Base-by-base conservation (phyloP, 2,329 filamentous ascomycete species). In the Gnomoniopsis sp. region DNA sequence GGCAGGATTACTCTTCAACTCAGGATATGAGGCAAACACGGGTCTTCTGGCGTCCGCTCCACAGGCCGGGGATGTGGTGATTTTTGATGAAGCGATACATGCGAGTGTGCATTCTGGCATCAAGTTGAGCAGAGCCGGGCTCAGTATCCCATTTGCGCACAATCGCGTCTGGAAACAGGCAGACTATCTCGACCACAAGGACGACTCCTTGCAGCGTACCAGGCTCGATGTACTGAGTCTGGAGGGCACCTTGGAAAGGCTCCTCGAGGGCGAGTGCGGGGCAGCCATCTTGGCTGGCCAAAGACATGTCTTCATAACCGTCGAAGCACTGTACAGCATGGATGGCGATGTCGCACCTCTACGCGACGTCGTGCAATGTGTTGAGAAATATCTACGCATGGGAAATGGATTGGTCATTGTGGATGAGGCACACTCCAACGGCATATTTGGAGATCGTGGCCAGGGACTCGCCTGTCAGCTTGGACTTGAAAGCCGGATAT, bases 71-170 rank as follows among this genome's bases (percentile, higher is more conserved):
- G 87, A 90, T 68, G 65, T 81, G 1, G 78, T 95, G 22, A 69
- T 95, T 0, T 88, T 90, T 64, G 90, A 93, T 59, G 88, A 88
- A 68, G 76, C 88, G 34, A 85, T 93, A 15, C 90, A 93, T 65
- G 90, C 90, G 0, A 92, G 88, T 64, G 84, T 87, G 1, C 89
- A 91, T 60, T 89, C 93, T 68, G 90, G 90, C 0, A 90, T 93
- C 87, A 78, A 79, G 19, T 65, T 87, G 21, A 86, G 85, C 7
- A 79, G 87, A 1, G 86, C 85, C 0, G 71, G 66, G 0, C 70
- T 65, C 38, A 75, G 64, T 15, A 51, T 82, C 0, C 58, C 79
- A 0, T 90, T 91, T 62, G 64, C 68, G 14, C 88, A 90, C 65
- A 88, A 86, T 61, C 75, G 72, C 4, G 73, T 41, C 11, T 38